A percentile compares a stretch with the other conserved stretches of the same genome.
Evolutionary conservation across 2,329 filamentous ascomycete genomes (phyloP).

Genomic region (Aureobasidium sp.): DNA sequence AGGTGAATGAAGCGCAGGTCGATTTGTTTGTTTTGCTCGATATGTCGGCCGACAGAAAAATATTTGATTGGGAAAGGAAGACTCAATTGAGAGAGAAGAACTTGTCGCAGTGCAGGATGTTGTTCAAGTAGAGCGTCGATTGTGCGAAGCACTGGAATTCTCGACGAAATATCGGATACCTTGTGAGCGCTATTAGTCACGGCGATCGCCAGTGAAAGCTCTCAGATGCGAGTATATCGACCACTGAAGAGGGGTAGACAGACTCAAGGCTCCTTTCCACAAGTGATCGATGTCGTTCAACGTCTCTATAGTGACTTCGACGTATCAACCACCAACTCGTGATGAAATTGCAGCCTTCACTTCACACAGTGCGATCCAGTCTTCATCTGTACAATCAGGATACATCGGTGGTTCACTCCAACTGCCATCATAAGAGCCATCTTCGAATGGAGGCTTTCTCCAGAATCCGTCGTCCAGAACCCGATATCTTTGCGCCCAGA

Average conservation of each 20-base stretch:
- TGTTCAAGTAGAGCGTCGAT: background rate
- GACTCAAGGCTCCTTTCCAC: background rate
- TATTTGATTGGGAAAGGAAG: background rate
- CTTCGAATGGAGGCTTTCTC: background rate
- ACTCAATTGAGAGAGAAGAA: background rate
- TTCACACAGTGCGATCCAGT: slow-evolving; percentile 5
- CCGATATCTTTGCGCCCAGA: slow-evolving; percentile 9
- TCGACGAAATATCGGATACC: background rate
- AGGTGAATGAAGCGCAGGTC: too few relatives aligned
- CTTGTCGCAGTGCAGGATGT: background rate
- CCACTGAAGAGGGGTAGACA: background rate
- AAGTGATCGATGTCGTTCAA: background rate
- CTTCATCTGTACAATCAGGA: slow-evolving; percentile 12
- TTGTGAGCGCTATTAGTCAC: background rate
- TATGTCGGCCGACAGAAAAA: too few relatives aligned
- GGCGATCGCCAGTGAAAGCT: background rate
- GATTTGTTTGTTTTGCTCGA: too few relatives aligned
- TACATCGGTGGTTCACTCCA: slow-evolving; percentile 2
- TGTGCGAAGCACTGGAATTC: background rate
- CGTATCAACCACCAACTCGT: background rate
- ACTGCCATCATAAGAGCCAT: background rate
- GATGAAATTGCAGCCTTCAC: background rate
- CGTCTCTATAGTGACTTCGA: too few relatives aligned
- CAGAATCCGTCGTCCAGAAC: slow-evolving; percentile 4
- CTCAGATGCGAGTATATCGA: too few relatives aligned